Percentiles rank a stretch among this genome's conserved stretches.
phyloP scores from a whole-genome alignment of 1,284 basidiomycete genomes.

The Rhodotorula sp. region DNA sequence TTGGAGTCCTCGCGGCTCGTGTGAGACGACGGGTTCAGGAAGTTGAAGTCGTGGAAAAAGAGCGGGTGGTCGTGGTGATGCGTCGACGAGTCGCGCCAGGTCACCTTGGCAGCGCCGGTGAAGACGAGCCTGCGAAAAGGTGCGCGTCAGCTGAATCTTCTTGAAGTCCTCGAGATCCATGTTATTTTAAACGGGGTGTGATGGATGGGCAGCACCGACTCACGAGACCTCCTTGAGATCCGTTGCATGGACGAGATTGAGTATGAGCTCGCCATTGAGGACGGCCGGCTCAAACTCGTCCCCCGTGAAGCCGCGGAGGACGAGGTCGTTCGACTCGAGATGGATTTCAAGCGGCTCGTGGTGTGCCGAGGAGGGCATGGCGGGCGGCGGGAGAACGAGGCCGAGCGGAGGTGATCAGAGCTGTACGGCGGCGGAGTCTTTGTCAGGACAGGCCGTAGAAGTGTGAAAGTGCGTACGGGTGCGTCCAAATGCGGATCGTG shows the following conservation, averaged over 20 bases:
- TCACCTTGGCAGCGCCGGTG: conserved; percentile 62
- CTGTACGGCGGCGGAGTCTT: background rate
- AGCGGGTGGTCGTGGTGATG: conserved; percentile 42
- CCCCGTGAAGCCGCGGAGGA: conserved; percentile 74
- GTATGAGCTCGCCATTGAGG: conserved; percentile 70
- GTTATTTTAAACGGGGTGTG: too few relatives aligned
- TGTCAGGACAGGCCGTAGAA: background rate
- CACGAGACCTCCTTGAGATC: conserved; percentile 74
- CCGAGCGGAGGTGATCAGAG: background rate
- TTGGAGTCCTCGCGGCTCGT: conserved; percentile 36
- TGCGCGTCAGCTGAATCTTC: background rate
- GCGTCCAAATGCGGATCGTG: background rate
- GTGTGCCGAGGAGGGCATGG: conserved; percentile 22
- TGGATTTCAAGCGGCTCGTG: conserved; percentile 63
- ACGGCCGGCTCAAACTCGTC: conserved; percentile 73
- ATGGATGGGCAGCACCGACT: background rate
- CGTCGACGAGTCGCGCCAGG: conserved; percentile 40
- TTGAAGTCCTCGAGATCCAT: too few relatives aligned
- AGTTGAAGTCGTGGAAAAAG: conserved; percentile 42
- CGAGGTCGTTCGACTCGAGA: conserved; percentile 68
- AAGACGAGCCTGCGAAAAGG: conserved; percentile 64
- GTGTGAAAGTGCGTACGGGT: too few relatives aligned
- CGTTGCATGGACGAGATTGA: conserved; percentile 75
- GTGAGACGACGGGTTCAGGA: conserved; percentile 42
- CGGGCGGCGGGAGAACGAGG: background rate